phyloP scores from a whole-genome alignment of 306 rosid genomes.

The Lathyrus oleraceus region DNA sequence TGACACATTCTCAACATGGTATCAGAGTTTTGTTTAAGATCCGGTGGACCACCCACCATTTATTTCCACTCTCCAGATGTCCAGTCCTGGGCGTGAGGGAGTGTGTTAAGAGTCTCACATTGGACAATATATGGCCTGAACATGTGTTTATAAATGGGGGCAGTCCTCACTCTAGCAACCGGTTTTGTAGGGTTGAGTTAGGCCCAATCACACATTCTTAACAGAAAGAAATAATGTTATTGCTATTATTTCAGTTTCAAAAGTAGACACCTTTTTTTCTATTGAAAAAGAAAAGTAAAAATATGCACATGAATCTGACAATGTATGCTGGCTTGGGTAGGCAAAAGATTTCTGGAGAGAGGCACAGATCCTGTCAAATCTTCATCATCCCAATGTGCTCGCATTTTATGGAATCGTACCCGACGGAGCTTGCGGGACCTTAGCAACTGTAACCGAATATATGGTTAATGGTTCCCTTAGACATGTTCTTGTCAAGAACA shows the following conservation, averaged over 20 bases:
- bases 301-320: constrained; percentile 29
- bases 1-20: too few species aligned
- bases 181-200: too few species aligned
- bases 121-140: too few species aligned
- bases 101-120: too few species aligned
- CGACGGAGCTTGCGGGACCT: constrained; percentile 79
- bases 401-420: constrained; percentile 96
- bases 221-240: background rate
- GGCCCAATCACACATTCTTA: too few species aligned
- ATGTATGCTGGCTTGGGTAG: constrained; percentile 47
- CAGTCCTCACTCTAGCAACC: too few species aligned
- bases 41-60: too few species aligned
- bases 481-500: constrained; percentile 72
- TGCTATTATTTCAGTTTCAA: background rate
- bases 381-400: constrained; percentile 93
- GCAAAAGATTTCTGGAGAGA: constrained; percentile 98
- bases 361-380: constrained; percentile 86
- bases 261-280: constrained; percentile 7
- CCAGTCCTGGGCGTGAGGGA: too few species aligned
- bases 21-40: too few species aligned
- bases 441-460: constrained; percentile 88
- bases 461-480: constrained; percentile 95
- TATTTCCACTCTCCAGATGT: too few species aligned
- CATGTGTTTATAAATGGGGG: too few species aligned
- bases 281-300: background rate